Evolutionary conservation across 192 early-diverging fungal species (phyloP).

Genomic region (Obelidium mucronatum): DNA sequence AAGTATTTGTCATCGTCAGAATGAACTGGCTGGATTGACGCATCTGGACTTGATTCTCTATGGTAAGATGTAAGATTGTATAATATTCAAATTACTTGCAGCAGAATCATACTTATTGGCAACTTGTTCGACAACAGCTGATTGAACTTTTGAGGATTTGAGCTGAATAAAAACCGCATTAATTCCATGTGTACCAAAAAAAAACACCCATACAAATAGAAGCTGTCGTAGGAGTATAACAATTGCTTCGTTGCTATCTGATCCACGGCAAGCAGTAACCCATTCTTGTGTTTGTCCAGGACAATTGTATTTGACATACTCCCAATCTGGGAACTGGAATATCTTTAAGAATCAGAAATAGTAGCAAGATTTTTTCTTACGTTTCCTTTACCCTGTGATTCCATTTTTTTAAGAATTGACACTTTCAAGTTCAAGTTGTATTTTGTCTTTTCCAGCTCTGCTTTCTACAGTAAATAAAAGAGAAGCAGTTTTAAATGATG

Average conservation of each 20-base stretch:
- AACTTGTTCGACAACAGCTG: too few species aligned
- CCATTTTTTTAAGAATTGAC: constrained; percentile 25
- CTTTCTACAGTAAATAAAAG: constrained; percentile 12
- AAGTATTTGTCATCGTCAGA: constrained; percentile 12
- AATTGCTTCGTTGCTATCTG: constrained; percentile 60
- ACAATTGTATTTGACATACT: constrained; percentile 50
- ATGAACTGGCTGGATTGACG: too few species aligned
- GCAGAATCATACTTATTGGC: neutral
- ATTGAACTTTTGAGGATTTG: constrained; percentile 3
- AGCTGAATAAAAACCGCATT: neutral
- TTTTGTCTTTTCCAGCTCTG: neutral
- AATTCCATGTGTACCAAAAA: neutral
- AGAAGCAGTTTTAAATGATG: too few species aligned
- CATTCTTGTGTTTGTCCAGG: constrained; percentile 48
- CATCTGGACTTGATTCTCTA: too few species aligned
- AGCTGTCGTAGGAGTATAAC: constrained; percentile 52
- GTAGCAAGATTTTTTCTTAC: too few species aligned
- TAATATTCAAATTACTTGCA: too few species aligned
- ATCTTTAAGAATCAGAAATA: too few species aligned
- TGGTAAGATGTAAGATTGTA: too few species aligned
- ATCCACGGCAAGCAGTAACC: constrained; percentile 50
- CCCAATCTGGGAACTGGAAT: too few species aligned
- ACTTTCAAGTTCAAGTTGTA: constrained; percentile 24
- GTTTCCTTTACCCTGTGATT: neutral
- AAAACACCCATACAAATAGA: constrained; percentile 20